Percentiles rank a stretch among this genome's conserved stretches.
phyloP scores from a whole-genome alignment of 1,139 yeast species.

The Zygoascus sp. region DNA sequence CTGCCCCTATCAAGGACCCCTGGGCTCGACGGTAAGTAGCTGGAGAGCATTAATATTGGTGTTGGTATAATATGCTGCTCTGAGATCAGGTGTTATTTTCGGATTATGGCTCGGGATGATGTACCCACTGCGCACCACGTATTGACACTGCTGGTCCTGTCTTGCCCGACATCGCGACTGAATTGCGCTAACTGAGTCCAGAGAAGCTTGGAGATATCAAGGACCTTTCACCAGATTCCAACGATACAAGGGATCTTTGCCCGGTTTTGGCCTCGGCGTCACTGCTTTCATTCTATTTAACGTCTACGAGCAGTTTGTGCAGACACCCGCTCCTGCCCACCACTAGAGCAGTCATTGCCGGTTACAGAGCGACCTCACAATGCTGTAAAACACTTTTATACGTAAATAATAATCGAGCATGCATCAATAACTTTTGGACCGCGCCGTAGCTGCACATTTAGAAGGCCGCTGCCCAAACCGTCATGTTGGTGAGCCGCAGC shows the following conservation, averaged over 20 bases:
- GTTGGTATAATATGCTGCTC: no score
- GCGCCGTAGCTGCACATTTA: not conserved
- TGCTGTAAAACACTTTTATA: not conserved
- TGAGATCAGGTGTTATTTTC: no score
- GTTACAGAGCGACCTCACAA: not conserved
- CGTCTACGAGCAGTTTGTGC: slow-evolving; percentile 48
- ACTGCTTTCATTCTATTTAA: slow-evolving; percentile 69
- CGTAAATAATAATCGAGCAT: not conserved
- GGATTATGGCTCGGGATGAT: no score
- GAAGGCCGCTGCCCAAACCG: not conserved
- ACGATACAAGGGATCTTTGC: slow-evolving; percentile 70
- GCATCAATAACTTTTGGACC: not conserved
- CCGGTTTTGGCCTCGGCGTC: slow-evolving; percentile 77
- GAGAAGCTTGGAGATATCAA: slow-evolving; percentile 91
- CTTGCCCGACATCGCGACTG: no score
- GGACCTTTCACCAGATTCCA: slow-evolving; percentile 73
- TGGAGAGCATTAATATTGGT: no score
- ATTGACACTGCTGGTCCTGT: not conserved
- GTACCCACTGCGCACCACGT: no score
- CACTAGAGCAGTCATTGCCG: not conserved
- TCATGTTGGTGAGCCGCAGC: slow-evolving; percentile 5
- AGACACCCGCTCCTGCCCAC: slow-evolving; percentile 2
- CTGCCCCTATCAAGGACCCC: slow-evolving; percentile 39
- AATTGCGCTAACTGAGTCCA: slow-evolving; percentile 27
- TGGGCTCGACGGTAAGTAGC: slow-evolving; percentile 45